phyloP scores from a whole-genome alignment of 1,284 basidiomycete genomes.

The Phlebopus sp. region DNA sequence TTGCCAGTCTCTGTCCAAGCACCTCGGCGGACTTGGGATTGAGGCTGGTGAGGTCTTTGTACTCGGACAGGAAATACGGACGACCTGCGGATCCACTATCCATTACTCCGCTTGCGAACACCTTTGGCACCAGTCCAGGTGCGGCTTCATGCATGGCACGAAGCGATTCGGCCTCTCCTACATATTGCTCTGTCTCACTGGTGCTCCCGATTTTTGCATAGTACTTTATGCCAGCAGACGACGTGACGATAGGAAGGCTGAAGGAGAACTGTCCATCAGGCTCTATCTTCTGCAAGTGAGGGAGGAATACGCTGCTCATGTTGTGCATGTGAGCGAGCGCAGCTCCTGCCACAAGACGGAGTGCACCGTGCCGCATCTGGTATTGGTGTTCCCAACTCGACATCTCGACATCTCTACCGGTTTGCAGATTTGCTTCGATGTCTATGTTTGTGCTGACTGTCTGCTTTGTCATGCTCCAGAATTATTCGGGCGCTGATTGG shows the following conservation, averaged over 20 bases:
- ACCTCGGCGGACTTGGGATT: conserved; percentile 43
- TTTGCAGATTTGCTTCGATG: no score
- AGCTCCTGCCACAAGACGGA: no score
- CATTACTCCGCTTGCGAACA: conserved; percentile 51
- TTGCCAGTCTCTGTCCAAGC: conserved; percentile 64
- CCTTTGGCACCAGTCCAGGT: conserved; percentile 63
- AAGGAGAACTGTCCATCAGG: conserved; percentile 46
- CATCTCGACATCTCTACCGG: no score
- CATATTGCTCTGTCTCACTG: conserved; percentile 60
- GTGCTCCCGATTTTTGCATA: conserved; percentile 57
- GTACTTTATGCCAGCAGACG: conserved; percentile 57
- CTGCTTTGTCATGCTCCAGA: no score
- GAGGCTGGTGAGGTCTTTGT: conserved; percentile 58
- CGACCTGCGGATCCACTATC: conserved; percentile 32
- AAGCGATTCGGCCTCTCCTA: conserved; percentile 73
- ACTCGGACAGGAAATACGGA: conserved; percentile 75
- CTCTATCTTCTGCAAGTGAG: conserved; percentile 48
- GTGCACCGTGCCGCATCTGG: no score
- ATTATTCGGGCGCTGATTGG: no score
- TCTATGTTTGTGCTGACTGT: no score
- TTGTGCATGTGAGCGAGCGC: conserved; percentile 15
- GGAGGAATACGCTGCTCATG: conserved; percentile 35
- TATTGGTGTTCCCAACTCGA: no score
- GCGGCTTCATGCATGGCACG: conserved; percentile 61
- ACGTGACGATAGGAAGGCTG: conserved; percentile 47